Evolutionary conservation across 345 rosid species (phyloP).

Genomic region (Euphorbia pulcherrima): DNA sequence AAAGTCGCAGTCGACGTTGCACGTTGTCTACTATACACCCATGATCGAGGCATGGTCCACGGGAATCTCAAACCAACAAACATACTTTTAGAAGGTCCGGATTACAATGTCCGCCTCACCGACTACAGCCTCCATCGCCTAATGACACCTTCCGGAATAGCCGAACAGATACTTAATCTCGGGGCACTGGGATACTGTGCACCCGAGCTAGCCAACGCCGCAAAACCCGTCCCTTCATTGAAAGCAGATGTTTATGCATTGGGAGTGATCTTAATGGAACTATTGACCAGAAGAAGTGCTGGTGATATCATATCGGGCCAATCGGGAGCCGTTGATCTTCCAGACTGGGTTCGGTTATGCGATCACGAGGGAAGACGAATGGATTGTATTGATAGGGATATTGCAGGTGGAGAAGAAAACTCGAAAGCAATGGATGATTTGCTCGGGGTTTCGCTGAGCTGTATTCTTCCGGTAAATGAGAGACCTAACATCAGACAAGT

Average conservation of each 20-base stretch:
- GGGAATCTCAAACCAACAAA: conserved; percentile 90
- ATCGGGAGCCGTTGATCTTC: conserved; percentile 85
- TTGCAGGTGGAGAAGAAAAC: conserved; percentile 75
- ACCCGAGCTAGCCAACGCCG: conserved; percentile 66
- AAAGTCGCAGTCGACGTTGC: conserved; percentile 79
- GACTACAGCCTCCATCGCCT: conserved; percentile 86
- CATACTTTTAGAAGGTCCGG: conserved; percentile 57
- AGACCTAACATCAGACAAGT: conserved; percentile 95
- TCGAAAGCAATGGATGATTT: conserved; percentile 82
- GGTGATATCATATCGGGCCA: conserved; percentile 97
- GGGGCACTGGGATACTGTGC: conserved; percentile 94
- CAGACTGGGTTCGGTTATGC: conserved; percentile 80
- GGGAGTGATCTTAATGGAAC: conserved; percentile 89
- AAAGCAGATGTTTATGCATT: conserved; percentile 83
- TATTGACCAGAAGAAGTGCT: conserved; percentile 77
- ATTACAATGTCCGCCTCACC: conserved; percentile 46
- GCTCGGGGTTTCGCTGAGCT: conserved; percentile 69
- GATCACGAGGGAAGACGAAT: conserved; percentile 82
- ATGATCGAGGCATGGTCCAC: conserved; percentile 74
- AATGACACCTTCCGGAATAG: conserved; percentile 76
- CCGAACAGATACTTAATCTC: conserved; percentile 81
- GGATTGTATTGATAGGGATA: conserved; percentile 92
- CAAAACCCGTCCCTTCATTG: conserved; percentile 61
- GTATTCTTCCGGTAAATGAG: conserved; percentile 78
- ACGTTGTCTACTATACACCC: conserved; percentile 63